A percentile compares a stretch with the other conserved stretches of the same genome.
Conservation (phyloP, 2,329 filamentous ascomycete species). For the Elsinoe fawcettii region DNA sequence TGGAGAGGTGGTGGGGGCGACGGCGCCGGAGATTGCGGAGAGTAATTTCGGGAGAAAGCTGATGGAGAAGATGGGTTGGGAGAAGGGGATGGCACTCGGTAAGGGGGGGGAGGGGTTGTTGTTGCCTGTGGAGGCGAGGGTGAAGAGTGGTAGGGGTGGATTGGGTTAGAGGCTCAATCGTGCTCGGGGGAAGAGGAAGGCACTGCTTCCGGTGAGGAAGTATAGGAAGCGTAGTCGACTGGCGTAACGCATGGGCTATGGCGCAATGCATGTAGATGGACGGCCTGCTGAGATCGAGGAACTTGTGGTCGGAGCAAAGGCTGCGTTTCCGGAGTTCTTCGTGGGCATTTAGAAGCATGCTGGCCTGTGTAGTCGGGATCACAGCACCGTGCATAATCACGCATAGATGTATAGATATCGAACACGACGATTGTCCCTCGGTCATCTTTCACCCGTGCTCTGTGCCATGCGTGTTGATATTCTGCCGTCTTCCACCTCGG, state of each 20-base stretch:
- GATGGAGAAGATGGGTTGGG: conserved; percentile 98
- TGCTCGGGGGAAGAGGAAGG: neutral
- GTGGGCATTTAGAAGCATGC: neutral
- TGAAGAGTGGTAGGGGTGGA: conserved; percentile 80
- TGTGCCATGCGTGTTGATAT: neutral
- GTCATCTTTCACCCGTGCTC: neutral
- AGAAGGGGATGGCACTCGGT: conserved; percentile 74
- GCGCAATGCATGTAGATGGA: neutral
- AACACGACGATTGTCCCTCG: neutral
- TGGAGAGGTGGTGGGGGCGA: conserved; percentile 79
- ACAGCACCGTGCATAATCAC: neutral
- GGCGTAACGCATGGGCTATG: neutral
- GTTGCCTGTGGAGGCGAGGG: conserved; percentile 74
- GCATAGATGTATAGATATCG: neutral
- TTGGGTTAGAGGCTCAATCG: conserved; percentile 47
- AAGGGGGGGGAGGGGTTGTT: conserved; percentile 77
- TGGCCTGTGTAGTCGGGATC: neutral
- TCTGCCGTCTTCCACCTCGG: too few relatives aligned
- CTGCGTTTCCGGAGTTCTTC: neutral
- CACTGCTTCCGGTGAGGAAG: neutral
- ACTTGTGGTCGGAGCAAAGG: neutral
- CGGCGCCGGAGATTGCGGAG: conserved; percentile 71
- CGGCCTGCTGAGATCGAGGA: neutral
- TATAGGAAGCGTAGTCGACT: neutral
- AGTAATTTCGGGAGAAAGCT: conserved; percentile 80